A percentile compares a stretch with the other conserved stretches of the same genome.
phyloP scores from a whole-genome alignment of 805 yeast species.

The Starmerella bacillaris region DNA sequence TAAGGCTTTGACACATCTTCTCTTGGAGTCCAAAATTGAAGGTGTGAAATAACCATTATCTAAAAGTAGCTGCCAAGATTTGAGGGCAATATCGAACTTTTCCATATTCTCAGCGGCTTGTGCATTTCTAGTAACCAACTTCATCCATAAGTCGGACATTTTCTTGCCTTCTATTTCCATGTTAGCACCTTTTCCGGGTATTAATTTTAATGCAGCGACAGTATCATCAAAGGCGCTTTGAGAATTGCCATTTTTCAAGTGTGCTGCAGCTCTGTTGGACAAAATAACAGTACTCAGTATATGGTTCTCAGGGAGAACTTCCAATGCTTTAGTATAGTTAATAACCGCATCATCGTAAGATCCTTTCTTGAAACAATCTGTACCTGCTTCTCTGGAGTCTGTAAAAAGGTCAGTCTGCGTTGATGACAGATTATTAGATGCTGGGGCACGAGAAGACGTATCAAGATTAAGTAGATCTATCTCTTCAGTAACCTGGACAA shows the following conservation, averaged over 20 bases:
- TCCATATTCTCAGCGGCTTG: conserved; percentile 75
- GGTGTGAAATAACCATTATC: conserved; percentile 50
- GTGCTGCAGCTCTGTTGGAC: conserved; percentile 59
- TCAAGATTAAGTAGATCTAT: conserved; percentile 13
- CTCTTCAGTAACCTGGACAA: conserved; percentile 1
- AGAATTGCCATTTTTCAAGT: conserved; percentile 52
- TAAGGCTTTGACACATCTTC: conserved; percentile 53
- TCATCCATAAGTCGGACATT: conserved; percentile 55
- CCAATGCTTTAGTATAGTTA: conserved; percentile 39
- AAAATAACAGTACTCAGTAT: conserved; percentile 45
- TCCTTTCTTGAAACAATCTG: conserved; percentile 56
- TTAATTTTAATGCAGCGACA: conserved; percentile 30
- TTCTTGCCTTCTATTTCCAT: conserved; percentile 32
- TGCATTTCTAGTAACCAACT: conserved; percentile 51
- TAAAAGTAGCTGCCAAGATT: conserved; percentile 42
- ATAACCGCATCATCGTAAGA: conserved; percentile 53
- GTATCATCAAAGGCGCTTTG: conserved; percentile 33
- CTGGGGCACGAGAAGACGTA: conserved; percentile 9
- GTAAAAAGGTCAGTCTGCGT: conserved; percentile 20
- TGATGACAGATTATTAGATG: conserved; percentile 12
- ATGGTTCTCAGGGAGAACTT: conserved; percentile 45
- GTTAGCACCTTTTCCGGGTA: conserved; percentile 17
- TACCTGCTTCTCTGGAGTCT: conserved; percentile 30
- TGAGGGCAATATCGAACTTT: conserved; percentile 43
- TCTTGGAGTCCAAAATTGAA: conserved; percentile 56